phyloP scores from a whole-genome alignment of 202 grass and related monocot genomes.

The Miscanthus sacchariflorus region DNA sequence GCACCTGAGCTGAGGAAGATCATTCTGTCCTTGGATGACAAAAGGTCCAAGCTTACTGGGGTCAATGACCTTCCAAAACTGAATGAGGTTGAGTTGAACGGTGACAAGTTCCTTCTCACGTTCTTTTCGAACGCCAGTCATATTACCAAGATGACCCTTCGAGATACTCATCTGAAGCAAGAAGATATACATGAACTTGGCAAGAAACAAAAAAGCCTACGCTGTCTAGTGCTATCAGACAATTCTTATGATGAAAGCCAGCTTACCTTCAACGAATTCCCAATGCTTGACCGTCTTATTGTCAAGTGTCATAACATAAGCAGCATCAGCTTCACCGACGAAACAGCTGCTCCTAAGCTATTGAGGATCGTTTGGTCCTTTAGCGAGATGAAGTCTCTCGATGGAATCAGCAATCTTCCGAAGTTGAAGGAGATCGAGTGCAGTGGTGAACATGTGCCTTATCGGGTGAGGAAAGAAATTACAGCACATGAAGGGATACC shows the following conservation, averaged over 20 bases:
- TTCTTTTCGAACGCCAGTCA: neutral
- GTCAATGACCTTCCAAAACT: neutral
- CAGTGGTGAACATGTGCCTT: neutral
- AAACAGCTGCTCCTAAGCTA: neutral
- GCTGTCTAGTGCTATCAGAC: neutral
- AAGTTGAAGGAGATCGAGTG: neutral
- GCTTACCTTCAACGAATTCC: slow-evolving; percentile 31
- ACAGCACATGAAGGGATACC: neutral
- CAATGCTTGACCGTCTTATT: neutral
- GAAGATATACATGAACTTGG: neutral
- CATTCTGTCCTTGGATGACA: neutral
- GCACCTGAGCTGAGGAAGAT: neutral
- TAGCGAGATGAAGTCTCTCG: neutral
- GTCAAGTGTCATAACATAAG: neutral
- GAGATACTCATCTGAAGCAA: neutral
- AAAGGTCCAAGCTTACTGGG: neutral
- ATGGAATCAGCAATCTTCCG: neutral
- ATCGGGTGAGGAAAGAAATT: neutral
- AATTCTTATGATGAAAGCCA: neutral
- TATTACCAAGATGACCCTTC: slow-evolving; percentile 25
- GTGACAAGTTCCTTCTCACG: neutral
- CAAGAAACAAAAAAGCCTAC: neutral
- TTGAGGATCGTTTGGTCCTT: neutral
- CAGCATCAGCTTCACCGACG: neutral
- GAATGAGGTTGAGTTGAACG: neutral